Conservation (phyloP, 2,329 filamentous ascomycete species). For the Alternaria alternata region DNA sequence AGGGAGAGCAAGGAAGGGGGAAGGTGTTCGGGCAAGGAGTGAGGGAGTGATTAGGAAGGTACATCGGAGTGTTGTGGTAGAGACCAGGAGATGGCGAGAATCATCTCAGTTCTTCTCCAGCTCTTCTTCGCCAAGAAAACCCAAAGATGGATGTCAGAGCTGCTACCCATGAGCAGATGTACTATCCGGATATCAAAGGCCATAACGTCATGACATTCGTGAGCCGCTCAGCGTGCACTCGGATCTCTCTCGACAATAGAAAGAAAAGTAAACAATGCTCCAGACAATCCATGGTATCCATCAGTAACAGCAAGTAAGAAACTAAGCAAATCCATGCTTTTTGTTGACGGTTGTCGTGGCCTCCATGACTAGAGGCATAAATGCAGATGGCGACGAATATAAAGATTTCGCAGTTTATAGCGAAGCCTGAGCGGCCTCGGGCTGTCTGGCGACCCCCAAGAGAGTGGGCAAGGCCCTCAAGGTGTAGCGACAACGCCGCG, state of each 20-base stretch:
- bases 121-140: slow-evolving; percentile 29
- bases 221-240: slow-evolving; percentile 51
- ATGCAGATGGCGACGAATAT: slow-evolving; percentile 10
- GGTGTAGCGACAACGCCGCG: background rate
- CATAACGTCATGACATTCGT: slow-evolving; percentile 55
- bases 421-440: slow-evolving; percentile 7
- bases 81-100: slow-evolving; percentile 20
- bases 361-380: slow-evolving; percentile 5
- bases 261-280: slow-evolving; percentile 42
- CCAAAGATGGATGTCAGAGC: slow-evolving; percentile 36
- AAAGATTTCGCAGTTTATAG: slow-evolving; percentile 2
- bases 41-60: slow-evolving; percentile 30
- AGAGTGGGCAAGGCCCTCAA: background rate
- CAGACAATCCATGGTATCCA: slow-evolving; percentile 45
- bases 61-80: slow-evolving; percentile 15
- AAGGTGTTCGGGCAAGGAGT: slow-evolving; percentile 16
- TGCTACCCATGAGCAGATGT: slow-evolving; percentile 41
- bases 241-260: slow-evolving; percentile 37
- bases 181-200: slow-evolving; percentile 51
- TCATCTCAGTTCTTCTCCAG: slow-evolving; percentile 19
- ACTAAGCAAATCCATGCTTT: slow-evolving; percentile 47
- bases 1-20: slow-evolving; percentile 18
- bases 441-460: slow-evolving; percentile 1
- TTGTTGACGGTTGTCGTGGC: slow-evolving; percentile 27
- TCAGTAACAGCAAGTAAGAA: slow-evolving; percentile 40